Evolutionary conservation across 2,329 filamentous ascomycete genomes (phyloP).

Genomic region (Chalaropsis ovoidea): DNA sequence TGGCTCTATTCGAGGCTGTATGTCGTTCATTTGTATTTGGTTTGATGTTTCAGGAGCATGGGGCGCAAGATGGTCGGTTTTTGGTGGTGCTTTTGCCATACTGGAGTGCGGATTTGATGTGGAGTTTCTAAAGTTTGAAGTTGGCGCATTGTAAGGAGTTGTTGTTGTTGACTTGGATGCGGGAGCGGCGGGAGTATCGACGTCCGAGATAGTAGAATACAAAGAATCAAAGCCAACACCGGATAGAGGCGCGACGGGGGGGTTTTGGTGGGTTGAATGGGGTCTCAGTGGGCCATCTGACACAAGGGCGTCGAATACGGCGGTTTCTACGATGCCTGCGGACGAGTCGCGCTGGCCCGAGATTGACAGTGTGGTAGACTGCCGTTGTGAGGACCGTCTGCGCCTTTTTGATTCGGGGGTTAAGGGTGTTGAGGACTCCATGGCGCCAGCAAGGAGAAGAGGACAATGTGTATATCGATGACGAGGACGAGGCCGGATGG

Average conservation of each 20-base stretch:
- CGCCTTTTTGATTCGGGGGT: neutral
- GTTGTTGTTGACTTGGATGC: neutral
- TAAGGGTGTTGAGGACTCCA: neutral
- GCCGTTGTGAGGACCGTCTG: conserved; percentile 20
- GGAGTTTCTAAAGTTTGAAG: conserved; percentile 8
- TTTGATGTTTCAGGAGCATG: neutral
- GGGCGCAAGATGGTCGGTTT: conserved; percentile 21
- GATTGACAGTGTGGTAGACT: conserved; percentile 18
- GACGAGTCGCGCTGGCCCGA: conserved; percentile 17
- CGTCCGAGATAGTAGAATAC: neutral
- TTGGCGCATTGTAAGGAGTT: neutral
- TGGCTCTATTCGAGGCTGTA: neutral
- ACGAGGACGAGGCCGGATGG: no score
- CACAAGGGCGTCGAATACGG: conserved; percentile 24
- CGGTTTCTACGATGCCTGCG: neutral
- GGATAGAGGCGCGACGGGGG: conserved; percentile 5
- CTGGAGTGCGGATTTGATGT: conserved; percentile 6
- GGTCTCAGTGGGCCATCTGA: conserved; percentile 21
- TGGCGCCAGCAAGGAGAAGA: neutral
- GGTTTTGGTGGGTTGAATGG: conserved; percentile 6
- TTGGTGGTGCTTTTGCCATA: conserved; percentile 19
- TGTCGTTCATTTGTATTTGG: neutral
- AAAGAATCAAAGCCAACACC: neutral
- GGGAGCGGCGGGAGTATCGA: neutral
- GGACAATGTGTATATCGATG: neutral